Evolutionary conservation across 495 filamentous ascomycete species (phyloP).

Genomic region (Xylaria telfairii): DNA sequence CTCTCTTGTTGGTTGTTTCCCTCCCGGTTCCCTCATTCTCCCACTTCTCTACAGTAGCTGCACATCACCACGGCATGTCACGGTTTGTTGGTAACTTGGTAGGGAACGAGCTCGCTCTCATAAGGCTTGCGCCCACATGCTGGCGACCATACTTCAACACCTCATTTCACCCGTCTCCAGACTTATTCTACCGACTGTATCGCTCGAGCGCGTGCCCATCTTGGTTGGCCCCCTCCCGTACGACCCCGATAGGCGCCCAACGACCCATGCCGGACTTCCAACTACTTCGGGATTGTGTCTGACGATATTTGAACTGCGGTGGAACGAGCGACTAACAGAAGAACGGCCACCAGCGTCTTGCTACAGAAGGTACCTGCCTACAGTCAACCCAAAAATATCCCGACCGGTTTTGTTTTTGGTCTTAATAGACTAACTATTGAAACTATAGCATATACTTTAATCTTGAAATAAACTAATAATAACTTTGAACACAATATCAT

Average conservation of each 20-base stretch:
- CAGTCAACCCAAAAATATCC: neutral
- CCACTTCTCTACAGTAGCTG: neutral
- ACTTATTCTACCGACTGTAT: neutral
- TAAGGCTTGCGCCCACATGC: neutral
- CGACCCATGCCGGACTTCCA: neutral
- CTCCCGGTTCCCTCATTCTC: neutral
- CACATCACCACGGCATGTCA: neutral
- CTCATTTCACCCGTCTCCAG: neutral
- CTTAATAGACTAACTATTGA: too few relatives aligned
- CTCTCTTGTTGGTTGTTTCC: neutral
- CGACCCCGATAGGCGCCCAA: neutral
- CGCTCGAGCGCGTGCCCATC: neutral
- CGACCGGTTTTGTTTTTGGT: too few relatives aligned
- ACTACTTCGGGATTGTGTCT: neutral
- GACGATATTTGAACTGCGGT: neutral
- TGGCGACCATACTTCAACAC: neutral
- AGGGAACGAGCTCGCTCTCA: neutral
- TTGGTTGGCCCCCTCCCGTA: neutral
- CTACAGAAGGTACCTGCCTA: neutral
- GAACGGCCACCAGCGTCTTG: neutral
- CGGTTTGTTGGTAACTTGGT: too few relatives aligned
- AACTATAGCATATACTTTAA: too few relatives aligned
- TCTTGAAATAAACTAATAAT: too few relatives aligned
- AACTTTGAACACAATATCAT: too few relatives aligned
- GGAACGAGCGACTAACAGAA: neutral